Conservation (phyloP, 805 yeast genomes). For the Metschnikowia proteae region DNA sequence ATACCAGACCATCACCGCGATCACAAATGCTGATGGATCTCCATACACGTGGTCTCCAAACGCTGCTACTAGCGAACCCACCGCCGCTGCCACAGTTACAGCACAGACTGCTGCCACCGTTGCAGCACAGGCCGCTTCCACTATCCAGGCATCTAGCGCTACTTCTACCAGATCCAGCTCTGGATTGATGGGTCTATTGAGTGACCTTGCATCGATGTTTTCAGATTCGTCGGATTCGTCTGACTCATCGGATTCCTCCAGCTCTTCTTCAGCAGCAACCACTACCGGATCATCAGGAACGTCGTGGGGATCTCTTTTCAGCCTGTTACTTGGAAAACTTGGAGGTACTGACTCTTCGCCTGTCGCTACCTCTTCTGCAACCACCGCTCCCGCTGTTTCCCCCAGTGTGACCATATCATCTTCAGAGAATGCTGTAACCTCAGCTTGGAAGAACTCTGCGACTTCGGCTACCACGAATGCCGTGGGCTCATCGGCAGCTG, state of each 20-base stretch:
- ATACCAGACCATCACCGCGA: constrained; percentile 13
- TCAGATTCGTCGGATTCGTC: not conserved
- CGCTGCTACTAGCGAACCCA: not conserved
- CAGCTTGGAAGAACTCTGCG: not conserved
- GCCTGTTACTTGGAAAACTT: constrained; percentile 6
- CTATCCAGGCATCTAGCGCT: too few relatives aligned
- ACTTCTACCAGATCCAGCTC: not conserved
- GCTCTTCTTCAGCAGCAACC: not conserved
- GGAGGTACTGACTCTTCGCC: not conserved
- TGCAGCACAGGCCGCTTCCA: not conserved
- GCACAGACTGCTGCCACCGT: constrained; percentile 7
- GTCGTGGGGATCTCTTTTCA: constrained; percentile 5
- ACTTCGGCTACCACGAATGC: not conserved
- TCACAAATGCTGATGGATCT: constrained; percentile 13
- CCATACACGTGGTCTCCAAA: constrained; percentile 9
- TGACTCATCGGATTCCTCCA: not conserved
- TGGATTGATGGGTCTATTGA: constrained; percentile 3
- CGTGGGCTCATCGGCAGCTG: too few relatives aligned
- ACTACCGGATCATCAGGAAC: not conserved
- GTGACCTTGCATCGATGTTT: constrained; percentile 1
- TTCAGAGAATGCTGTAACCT: too few relatives aligned
- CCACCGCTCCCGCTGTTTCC: not conserved
- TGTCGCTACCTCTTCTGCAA: not conserved
- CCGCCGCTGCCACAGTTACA: constrained; percentile 7
- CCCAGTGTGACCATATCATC: not conserved